A percentile compares a stretch with the other conserved stretches of the same genome.
Evolutionary conservation across 495 filamentous ascomycete genomes (phyloP).

Genomic region (Bryoglossum gracile): DNA sequence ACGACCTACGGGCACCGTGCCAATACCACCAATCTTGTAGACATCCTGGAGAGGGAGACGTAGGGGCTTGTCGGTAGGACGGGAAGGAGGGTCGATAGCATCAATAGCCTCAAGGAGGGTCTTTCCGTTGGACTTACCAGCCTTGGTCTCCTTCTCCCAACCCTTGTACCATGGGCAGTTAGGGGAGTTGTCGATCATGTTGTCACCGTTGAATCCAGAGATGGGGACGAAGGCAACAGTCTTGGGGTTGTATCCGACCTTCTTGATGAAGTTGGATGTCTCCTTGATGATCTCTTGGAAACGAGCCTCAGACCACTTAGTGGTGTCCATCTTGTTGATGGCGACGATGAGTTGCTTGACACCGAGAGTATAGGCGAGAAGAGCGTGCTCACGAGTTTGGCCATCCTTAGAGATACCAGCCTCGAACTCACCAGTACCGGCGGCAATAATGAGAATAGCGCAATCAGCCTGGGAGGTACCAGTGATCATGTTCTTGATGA

Average conservation of each 20-base stretch:
- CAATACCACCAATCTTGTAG: constrained; percentile 99
- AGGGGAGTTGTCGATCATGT: constrained; percentile 89
- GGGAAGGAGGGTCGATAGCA: constrained; percentile 84
- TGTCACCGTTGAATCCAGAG: constrained; percentile 99
- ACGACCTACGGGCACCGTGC: constrained; percentile 98
- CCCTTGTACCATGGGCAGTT: constrained; percentile 99
- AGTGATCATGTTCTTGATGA: constrained; percentile 99
- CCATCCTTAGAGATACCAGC: constrained; percentile 99
- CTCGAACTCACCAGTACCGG: constrained; percentile 99
- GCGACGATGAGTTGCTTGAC: constrained; percentile 99
- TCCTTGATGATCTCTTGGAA: constrained; percentile 99
- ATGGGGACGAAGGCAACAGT: constrained; percentile 96
- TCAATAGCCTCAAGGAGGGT: constrained; percentile 99
- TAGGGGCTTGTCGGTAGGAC: constrained; percentile 95
- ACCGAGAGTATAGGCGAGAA: constrained; percentile 99
- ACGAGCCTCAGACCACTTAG: constrained; percentile 94
- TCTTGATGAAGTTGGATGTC: constrained; percentile 99
- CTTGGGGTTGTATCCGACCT: constrained; percentile 99
- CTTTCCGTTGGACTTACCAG: constrained; percentile 82
- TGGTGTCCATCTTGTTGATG: constrained; percentile 99
- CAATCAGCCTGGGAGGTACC: constrained; percentile 99
- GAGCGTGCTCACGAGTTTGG: constrained; percentile 99
- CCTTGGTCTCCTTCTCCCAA: constrained; percentile 99
- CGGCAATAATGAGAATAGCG: constrained; percentile 99
- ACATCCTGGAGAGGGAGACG: constrained; percentile 99